A percentile compares a stretch with the other conserved stretches of the same genome.
phyloP scores from a whole-genome alignment of 1,139 yeast species.

The Geotrichum klebahnii region DNA sequence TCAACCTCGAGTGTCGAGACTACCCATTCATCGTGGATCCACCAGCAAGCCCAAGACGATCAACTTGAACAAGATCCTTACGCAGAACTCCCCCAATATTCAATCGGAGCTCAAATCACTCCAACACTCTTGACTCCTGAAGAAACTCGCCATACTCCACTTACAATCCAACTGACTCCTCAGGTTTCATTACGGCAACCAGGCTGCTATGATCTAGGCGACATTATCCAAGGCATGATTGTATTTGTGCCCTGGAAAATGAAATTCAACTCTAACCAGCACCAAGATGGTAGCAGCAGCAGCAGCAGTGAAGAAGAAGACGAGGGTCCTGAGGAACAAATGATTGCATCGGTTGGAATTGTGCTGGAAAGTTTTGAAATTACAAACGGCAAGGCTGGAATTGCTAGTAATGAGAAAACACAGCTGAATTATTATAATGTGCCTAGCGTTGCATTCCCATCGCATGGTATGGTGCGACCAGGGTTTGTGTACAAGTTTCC shows the following conservation, averaged over 20 bases:
- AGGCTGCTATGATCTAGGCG: background rate
- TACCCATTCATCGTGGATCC: too few relatives aligned
- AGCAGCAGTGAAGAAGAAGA: background rate
- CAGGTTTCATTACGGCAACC: too few relatives aligned
- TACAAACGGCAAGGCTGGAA: background rate
- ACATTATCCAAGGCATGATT: background rate
- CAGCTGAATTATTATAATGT: background rate
- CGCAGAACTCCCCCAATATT: too few relatives aligned
- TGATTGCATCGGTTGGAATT: background rate
- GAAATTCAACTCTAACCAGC: background rate
- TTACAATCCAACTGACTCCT: too few relatives aligned
- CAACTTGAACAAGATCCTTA: too few relatives aligned
- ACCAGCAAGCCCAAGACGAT: too few relatives aligned
- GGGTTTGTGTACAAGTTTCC: background rate
- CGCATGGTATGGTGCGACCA: background rate
- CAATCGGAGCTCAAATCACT: too few relatives aligned
- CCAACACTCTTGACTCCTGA: too few relatives aligned
- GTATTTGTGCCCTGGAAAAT: background rate
- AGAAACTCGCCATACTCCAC: too few relatives aligned
- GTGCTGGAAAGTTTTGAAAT: background rate
- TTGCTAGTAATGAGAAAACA: background rate
- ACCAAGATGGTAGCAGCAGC: too few relatives aligned
- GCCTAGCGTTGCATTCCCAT: background rate
- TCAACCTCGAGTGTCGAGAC: too few relatives aligned
- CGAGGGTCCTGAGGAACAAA: background rate